Base-by-base conservation (phyloP, 2,329 filamentous ascomycete species). In the Colletotrichum liriopes region DNA sequence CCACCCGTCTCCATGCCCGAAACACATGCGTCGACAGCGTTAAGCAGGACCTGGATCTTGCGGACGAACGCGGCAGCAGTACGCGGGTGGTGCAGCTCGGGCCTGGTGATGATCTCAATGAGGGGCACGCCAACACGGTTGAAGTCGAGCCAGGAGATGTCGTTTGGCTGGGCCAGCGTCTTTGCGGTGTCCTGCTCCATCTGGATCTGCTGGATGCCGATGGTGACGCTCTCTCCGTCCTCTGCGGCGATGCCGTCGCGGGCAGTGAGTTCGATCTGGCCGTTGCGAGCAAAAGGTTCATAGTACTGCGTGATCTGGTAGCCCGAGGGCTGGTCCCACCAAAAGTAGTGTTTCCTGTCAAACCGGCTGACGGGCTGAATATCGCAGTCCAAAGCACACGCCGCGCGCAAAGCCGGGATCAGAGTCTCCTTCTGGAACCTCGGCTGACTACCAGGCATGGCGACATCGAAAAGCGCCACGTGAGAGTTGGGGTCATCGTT, bases 291-390 rank as follows among this genome's bases (percentile, higher is more conserved):
- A 75, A 93, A 90, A 0, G 91, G 91, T 70, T 91, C 85, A 81
- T 98, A 98, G 84, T 96, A 98, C 80, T 99, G 96, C 1, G 96
- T 99, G 74, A 99, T 97, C 82, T 99, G 96, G 82, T 99, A 99
- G 0, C 96, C 96, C 0, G 94, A 90, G 0, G 96, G 96, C 82
- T 99, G 96, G 81, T 99, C 96, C 90, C 96, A 97, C 86, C 98
- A 98, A 82, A 99, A 98, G 83, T 99, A 99, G 82, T 99, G 96
- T 81, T 99, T 99, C 74, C 96, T 89, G 82, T 99, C 96, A 83
- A 98, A 99, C 65, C 90, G 90, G 81, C 95, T 98, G 76, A 90
- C 87, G 1, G 83, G 86, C 79, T 97, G 93, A 64, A 98, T 88
- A 1, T 91, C 84, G 82, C 96, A 98, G 70, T 92, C 90, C 55